A percentile compares a stretch with the other conserved stretches of the same genome.
Evolutionary conservation across 1,284 basidiomycete genomes (phyloP).

Genomic region (Sparassis latifolia): DNA sequence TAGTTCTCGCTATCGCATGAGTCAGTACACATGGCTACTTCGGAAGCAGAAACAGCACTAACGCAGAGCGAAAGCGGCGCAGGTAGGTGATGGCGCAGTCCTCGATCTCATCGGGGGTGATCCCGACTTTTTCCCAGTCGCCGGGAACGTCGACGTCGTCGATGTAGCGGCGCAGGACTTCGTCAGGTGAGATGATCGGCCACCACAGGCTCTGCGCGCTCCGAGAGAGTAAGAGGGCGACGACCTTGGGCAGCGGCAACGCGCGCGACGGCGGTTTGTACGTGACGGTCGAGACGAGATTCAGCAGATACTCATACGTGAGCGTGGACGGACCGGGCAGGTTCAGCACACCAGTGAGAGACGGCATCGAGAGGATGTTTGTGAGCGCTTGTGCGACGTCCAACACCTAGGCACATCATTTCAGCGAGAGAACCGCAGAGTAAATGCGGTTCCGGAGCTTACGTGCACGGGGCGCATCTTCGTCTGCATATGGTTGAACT

Average conservation of each 20-base stretch:
- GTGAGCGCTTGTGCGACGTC: conserved; percentile 92
- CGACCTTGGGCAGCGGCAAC: conserved; percentile 72
- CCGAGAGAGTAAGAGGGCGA: conserved; percentile 65
- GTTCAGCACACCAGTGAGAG: conserved; percentile 63
- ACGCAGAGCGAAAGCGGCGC: conserved; percentile 84
- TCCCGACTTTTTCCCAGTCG: conserved; percentile 59
- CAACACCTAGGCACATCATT: conserved; percentile 50
- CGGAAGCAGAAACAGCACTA: conserved; percentile 28
- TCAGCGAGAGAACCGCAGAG: neutral
- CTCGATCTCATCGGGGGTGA: conserved; percentile 82
- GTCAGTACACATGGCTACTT: neutral
- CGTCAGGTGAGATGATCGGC: conserved; percentile 89
- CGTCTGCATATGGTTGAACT: conserved; percentile 85
- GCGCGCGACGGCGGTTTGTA: conserved; percentile 64
- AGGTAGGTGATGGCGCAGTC: conserved; percentile 89
- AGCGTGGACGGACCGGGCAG: conserved; percentile 89
- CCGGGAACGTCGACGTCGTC: conserved; percentile 68
- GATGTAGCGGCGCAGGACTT: conserved; percentile 84
- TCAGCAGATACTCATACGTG: conserved; percentile 80
- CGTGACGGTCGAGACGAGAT: conserved; percentile 78
- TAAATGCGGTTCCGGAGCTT: conserved; percentile 25
- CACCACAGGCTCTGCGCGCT: conserved; percentile 82
- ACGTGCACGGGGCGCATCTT: conserved; percentile 91
- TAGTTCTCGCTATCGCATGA: conserved; percentile 16
- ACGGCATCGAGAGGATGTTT: conserved; percentile 66